Evolutionary conservation across 345 rosid species (phyloP).

Genomic region (Gossypium ekmanianum): DNA sequence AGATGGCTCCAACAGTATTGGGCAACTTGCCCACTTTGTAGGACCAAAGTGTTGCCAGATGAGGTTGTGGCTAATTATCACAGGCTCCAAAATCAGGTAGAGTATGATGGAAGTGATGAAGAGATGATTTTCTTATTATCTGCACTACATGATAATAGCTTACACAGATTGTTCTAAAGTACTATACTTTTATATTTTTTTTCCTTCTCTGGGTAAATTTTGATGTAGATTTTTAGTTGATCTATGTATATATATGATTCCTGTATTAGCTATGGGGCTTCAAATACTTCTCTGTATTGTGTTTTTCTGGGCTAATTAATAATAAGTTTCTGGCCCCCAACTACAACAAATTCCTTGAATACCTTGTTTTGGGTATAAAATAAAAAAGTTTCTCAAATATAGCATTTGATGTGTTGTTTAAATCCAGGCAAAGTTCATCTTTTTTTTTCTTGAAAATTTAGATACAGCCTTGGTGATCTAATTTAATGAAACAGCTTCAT

Average conservation of each 20-base stretch:
- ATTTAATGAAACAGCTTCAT: too few species aligned
- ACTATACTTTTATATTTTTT: background rate
- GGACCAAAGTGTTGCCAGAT: conserved; percentile 45
- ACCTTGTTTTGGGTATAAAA: too few species aligned
- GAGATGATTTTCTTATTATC: conserved; percentile 35
- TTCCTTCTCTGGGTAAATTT: background rate
- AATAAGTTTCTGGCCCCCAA: too few species aligned
- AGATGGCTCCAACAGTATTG: conserved; percentile 36
- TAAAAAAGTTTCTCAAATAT: too few species aligned
- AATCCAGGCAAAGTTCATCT: too few species aligned
- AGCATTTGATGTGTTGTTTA: too few species aligned
- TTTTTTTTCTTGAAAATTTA: too few species aligned
- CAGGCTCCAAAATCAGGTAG: conserved; percentile 18
- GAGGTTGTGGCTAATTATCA: conserved; percentile 31
- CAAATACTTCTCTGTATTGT: too few species aligned
- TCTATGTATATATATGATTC: background rate
- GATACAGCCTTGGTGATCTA: too few species aligned
- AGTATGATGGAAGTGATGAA: conserved; percentile 40
- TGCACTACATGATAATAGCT: conserved; percentile 34
- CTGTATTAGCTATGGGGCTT: too few species aligned
- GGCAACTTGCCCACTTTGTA: conserved; percentile 55
- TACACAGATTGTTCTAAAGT: conserved; percentile 26
- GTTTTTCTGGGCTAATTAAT: too few species aligned
- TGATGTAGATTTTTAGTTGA: background rate
- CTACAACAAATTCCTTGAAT: too few species aligned